Evolutionary conservation across 352 stramenopile genomes (phyloP), one percentile per base, ranked within the genome.

Genomic region (Phytopythium oedochilum): DNA sequence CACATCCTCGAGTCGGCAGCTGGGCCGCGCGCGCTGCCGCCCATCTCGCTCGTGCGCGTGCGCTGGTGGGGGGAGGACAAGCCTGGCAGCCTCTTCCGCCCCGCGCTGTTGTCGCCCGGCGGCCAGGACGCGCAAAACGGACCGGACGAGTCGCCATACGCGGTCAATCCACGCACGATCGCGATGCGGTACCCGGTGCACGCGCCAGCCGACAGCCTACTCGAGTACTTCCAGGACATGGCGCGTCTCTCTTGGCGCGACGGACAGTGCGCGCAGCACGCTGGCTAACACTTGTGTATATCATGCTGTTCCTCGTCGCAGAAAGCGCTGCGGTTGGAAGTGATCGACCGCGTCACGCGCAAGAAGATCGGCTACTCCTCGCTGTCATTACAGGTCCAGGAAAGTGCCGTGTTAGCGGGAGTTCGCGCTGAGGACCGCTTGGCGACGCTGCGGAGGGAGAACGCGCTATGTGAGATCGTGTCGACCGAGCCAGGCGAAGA

Each of bases 151-250:
- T 25, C 25, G 23, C 45, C 28, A 6, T 38, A 38, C 46, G 32
- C 43, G 23, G 7, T 49, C 23, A 53, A 18, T n/a, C 46, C 46
- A 51, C 68, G 63, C 28, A 62, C 56, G 26, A 73, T 81, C 32
- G 42, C 56, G 9, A 78, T 88, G 64, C 64, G 72, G 15, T 88
- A 82, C 34, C 67, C 74, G 0, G 58, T 88, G 11, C 57, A 29
- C 7, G 77, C 72, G 26, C 39, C 50, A 7, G 58, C 75, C 0
- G 51, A 61, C 20, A 60, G 70, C 26, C 54, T 88, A n/a, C 18
- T 75, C 22, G 77, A 73, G 29, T 88, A 88, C 55, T 78, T 88
- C 25, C 50, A 64, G 12, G 77, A 85, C 48, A 83, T 85, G 77
- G 65, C 74, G 35, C 53, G 63, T 53, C 12, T 22, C 29, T 31